These are phyloP conservation scores for Arthrinium phaeospermum DNA, from an alignment of 2,329 filamentous ascomycete genomes.

Conservation along the genomic window DNA sequence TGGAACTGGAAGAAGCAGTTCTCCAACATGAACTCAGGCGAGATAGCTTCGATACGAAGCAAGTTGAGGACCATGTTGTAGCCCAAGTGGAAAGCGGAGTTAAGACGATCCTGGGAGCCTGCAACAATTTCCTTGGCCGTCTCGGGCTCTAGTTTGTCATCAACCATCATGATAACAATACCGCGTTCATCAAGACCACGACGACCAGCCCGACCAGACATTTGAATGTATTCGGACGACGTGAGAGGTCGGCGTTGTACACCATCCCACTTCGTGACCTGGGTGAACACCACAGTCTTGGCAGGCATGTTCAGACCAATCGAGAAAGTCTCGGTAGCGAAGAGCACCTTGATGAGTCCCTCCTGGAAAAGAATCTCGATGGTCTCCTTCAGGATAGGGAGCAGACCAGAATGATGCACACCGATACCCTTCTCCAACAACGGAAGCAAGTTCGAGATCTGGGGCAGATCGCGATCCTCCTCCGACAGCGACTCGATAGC, in stretches of 20 bases:
- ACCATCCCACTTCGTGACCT: slow-evolving; percentile 94
- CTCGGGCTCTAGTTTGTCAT: slow-evolving; percentile 92
- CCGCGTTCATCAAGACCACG: slow-evolving; percentile 96
- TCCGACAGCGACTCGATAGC: slow-evolving; percentile 93
- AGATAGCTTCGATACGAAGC: slow-evolving; percentile 97
- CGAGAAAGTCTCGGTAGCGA: slow-evolving; percentile 98
- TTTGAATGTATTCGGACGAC: slow-evolving; percentile 96
- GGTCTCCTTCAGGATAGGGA: slow-evolving; percentile 96
- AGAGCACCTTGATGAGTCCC: slow-evolving; percentile 95
- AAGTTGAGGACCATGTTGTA: slow-evolving; percentile 99
- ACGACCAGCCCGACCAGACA: slow-evolving; percentile 96
- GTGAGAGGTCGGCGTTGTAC: slow-evolving; percentile 81
- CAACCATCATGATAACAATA: slow-evolving; percentile 99
- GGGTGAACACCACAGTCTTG: slow-evolving; percentile 98
- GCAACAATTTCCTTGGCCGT: slow-evolving; percentile 95
- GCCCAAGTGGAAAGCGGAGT: slow-evolving; percentile 95
- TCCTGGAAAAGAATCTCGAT: slow-evolving; percentile 99
- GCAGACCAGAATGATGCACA: slow-evolving; percentile 92
- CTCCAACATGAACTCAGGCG: slow-evolving; percentile 98
- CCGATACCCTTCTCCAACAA: slow-evolving; percentile 90
- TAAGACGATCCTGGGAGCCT: slow-evolving; percentile 94
- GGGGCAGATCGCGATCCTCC: slow-evolving; percentile 85
- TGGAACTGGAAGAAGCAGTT: slow-evolving; percentile 98
- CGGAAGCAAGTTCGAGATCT: slow-evolving; percentile 89
- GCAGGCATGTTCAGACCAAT: slow-evolving; percentile 99